Evolutionary conservation across 495 filamentous ascomycete species (phyloP), one percentile per base, ranked within the genome.

Genomic region (Annulohypoxylon maeteangense): DNA sequence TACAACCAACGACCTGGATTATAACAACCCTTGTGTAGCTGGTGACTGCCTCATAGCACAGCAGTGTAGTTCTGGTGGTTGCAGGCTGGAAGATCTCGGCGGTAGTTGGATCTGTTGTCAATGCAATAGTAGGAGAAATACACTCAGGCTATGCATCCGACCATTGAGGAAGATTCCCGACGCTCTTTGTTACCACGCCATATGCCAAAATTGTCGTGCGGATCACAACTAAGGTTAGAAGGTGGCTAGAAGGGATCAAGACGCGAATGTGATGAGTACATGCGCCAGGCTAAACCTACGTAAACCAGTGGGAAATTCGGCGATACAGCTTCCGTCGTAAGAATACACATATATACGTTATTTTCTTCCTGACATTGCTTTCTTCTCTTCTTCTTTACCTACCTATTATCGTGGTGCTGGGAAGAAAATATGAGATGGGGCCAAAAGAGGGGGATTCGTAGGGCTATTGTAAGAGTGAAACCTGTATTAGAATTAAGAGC

Each of bases 51-150:
- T 81, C 20, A 51, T 76, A 14, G 78, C 76, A 3, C 78, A 78
- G n/a, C 71, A 82, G 48, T 85, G 83, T 67, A 72, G 68, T 20
- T 79, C 80, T 4, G 81, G 81, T 5, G 75, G 71, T 25, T 85
- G 83, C 65, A 65, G 81, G n/a, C 75, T 82, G n/a, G 75, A 77
- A 23, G 77, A 82, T 20, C 76, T 82, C 14, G 76, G 75, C 18
- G 81, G 81, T 1, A 54, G 77, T 14, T 85, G 83, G 82, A 66
- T 63, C 25, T 85, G 82, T 51, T 85, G 82, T 71, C 75, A 68
- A 32, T 85, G 83, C 47, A 63, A 70, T 3, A 76, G 83, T 0
- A 80, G 78, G 4, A 79, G 76, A 7, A 84, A 85, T 47, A 72
- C 72, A 36, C 78, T 79, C 32, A 75, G 76, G 32, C 79, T 68